Evolutionary conservation across 2,329 filamentous ascomycete species (phyloP).

Genomic region (Verticillium nonalfalfae): DNA sequence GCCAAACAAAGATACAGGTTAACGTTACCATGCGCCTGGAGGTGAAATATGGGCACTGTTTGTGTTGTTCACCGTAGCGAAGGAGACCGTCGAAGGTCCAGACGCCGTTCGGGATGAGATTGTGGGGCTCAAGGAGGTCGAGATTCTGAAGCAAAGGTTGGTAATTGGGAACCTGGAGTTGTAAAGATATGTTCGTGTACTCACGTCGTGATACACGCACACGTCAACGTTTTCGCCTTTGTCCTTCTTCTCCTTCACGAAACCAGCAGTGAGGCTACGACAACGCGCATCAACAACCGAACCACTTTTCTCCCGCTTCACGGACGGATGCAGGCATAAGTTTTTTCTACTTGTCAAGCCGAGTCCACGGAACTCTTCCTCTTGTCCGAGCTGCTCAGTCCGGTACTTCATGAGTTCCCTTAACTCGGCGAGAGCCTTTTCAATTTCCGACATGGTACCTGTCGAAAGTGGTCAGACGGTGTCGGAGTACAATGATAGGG

Average conservation of each 20-base stretch:
- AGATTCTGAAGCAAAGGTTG: conserved; percentile 58
- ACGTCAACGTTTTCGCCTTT: conserved; percentile 89
- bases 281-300: conserved; percentile 92
- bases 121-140: conserved; percentile 89
- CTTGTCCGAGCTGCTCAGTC: conserved; percentile 76
- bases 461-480: background rate
- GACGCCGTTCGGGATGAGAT: conserved; percentile 87
- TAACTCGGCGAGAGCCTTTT: conserved; percentile 90
- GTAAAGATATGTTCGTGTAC: conserved; percentile 15
- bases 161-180: background rate
- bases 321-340: conserved; percentile 88
- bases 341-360: conserved; percentile 97
- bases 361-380: conserved; percentile 88
- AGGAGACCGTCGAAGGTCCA: conserved; percentile 91
- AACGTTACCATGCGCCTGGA: conserved; percentile 76
- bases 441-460: conserved; percentile 98
- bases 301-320: conserved; percentile 94
- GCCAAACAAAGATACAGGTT: too few relatives aligned
- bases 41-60: conserved; percentile 97
- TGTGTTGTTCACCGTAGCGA: conserved; percentile 87
- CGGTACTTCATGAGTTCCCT: conserved; percentile 94
- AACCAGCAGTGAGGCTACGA: conserved; percentile 89
- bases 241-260: conserved; percentile 96
- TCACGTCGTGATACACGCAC: conserved; percentile 89
- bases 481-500: too few relatives aligned